Evolutionary conservation across 768 basidiomycete species (phyloP).

Genomic region (Phanerochaete sordida): DNA sequence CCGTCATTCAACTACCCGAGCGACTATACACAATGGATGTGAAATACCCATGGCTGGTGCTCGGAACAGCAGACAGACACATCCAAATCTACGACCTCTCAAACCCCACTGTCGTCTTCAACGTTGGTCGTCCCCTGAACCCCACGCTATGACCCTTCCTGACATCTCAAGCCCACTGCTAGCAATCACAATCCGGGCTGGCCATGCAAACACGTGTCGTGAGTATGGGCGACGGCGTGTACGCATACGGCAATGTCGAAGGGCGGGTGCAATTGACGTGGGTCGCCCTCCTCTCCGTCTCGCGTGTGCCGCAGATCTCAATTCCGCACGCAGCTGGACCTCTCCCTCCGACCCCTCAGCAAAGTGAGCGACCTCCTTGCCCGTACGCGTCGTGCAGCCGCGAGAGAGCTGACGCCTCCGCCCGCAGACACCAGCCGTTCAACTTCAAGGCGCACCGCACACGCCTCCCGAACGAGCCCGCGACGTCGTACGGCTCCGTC

Average conservation of each 20-base stretch:
- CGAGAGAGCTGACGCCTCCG: no score
- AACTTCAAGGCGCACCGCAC: background rate
- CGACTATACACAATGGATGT: constrained; percentile 86
- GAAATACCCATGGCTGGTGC: constrained; percentile 78
- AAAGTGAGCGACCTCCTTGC: constrained; percentile 21
- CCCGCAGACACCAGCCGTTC: no score
- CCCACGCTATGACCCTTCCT: no score
- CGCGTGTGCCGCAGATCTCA: no score
- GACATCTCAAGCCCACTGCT: no score
- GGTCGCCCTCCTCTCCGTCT: constrained; percentile 29
- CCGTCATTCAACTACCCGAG: constrained; percentile 77
- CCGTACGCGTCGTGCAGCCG: no score
- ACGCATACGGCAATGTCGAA: constrained; percentile 62
- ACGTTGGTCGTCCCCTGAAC: constrained; percentile 50
- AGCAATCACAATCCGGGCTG: no score
- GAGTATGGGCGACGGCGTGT: constrained; percentile 25
- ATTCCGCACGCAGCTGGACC: background rate
- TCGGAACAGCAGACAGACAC: constrained; percentile 89
- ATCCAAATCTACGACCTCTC: constrained; percentile 84
- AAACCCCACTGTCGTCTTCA: constrained; percentile 75
- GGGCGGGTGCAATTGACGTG: constrained; percentile 95
- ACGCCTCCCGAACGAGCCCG: background rate
- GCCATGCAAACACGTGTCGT: constrained; percentile 89
- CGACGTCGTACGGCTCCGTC: constrained; percentile 20
- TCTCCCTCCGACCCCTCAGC: background rate